Evolutionary conservation across 306 rosid species (phyloP).

Genomic region (Alnus glutinosa): DNA sequence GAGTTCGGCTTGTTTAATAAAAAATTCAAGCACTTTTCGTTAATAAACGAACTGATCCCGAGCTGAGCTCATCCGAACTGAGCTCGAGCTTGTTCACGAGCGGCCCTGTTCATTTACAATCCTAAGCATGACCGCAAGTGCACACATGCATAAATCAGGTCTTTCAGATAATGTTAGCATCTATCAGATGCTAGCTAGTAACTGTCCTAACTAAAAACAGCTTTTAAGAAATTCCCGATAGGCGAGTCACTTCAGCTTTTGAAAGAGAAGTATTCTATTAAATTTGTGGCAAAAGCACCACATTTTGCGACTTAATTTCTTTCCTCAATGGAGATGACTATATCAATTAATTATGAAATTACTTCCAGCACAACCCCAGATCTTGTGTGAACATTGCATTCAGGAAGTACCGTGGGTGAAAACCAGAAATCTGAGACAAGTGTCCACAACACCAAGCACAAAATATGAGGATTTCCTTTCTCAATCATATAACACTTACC

Average conservation of each 20-base stretch:
- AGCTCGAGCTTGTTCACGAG: no score
- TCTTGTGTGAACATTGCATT: not conserved
- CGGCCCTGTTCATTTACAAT: no score
- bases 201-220: not conserved
- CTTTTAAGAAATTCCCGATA: not conserved
- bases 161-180: constrained; percentile 9
- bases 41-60: no score
- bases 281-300: not conserved
- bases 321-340: not conserved
- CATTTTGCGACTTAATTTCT: not conserved
- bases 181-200: not conserved
- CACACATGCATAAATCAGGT: constrained; percentile 10
- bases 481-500: constrained; percentile 5
- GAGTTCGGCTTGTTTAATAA: no score
- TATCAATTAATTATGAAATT: not conserved
- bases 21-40: no score
- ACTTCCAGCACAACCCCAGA: not conserved
- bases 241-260: not conserved
- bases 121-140: no score
- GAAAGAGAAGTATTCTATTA: not conserved
- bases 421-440: not conserved
- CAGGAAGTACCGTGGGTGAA: constrained; percentile 1
- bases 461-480: constrained; percentile 7
- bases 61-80: no score
- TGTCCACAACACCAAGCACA: constrained; percentile 13